Conservation (phyloP, 2,329 filamentous ascomycete species). For the Colletotrichum theobromicola region DNA sequence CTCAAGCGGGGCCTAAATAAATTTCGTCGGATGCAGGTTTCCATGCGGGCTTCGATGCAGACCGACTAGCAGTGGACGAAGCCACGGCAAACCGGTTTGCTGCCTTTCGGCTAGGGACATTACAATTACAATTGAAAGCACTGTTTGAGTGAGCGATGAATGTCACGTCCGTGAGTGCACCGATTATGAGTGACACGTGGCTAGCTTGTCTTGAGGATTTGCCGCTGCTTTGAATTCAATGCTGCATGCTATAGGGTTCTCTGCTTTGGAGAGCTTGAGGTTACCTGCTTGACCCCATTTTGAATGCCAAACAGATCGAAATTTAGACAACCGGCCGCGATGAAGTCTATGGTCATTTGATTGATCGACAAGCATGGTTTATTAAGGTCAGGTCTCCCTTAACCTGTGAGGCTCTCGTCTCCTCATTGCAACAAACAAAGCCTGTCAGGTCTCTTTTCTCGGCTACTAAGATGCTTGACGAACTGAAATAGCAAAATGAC, state of each 20-base stretch:
- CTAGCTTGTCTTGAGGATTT: neutral
- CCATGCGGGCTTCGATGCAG: neutral
- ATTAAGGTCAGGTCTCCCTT: no score
- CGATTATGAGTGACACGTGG: constrained; percentile 2
- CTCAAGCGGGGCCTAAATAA: neutral
- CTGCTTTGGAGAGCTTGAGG: neutral
- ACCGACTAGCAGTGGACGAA: neutral
- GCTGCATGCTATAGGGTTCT: neutral
- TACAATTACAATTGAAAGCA: neutral
- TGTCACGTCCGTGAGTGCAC: neutral
- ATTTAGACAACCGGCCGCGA: neutral
- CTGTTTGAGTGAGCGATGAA: neutral
- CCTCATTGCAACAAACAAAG: no score
- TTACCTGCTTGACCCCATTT: neutral
- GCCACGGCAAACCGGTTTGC: neutral
- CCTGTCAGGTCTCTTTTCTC: no score
- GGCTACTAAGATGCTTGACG: no score
- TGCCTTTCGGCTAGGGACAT: neutral
- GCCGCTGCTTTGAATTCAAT: neutral
- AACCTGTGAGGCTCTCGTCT: no score
- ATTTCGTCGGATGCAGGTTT: neutral
- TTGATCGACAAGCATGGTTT: neutral
- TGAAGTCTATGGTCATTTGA: neutral
- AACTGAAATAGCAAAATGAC: no score
- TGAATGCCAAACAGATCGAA: neutral